These are phyloP conservation scores for Amyloporia xantha DNA, from an alignment of 768 basidiomycete species.

Conservation along the genomic window DNA sequence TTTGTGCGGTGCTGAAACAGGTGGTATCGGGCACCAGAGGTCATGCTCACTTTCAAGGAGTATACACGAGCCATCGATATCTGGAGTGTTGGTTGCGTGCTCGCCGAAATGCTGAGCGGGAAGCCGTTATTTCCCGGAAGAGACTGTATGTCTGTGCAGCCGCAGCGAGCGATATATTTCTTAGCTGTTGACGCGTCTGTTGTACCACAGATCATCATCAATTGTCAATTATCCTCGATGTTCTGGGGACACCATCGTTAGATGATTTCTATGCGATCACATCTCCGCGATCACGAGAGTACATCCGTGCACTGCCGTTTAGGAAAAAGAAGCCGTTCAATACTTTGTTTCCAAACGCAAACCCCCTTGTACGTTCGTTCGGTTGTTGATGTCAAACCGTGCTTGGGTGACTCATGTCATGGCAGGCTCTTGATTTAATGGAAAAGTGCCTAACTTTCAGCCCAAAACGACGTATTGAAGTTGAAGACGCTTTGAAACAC, in stretches of 20 bases:
- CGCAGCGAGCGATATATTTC: too few relatives aligned
- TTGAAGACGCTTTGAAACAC: constrained; percentile 81
- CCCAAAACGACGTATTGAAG: constrained; percentile 83
- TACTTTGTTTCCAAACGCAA: constrained; percentile 86
- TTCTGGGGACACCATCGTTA: constrained; percentile 92
- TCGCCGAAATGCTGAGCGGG: constrained; percentile 97
- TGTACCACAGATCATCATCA: constrained; percentile 76
- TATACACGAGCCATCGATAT: constrained; percentile 85
- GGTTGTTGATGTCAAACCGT: background rate
- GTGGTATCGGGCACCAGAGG: constrained; percentile 97
- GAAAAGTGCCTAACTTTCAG: constrained; percentile 79
- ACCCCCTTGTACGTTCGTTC: constrained; percentile 38
- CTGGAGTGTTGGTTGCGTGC: constrained; percentile 83
- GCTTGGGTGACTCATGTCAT: background rate
- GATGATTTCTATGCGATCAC: constrained; percentile 99
- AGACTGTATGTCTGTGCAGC: constrained; percentile 37
- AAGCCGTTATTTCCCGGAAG: constrained; percentile 96
- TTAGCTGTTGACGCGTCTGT: too few relatives aligned
- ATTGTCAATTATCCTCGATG: constrained; percentile 89
- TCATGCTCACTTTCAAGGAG: constrained; percentile 97
- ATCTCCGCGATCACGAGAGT: constrained; percentile 85
- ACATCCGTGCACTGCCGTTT: constrained; percentile 94
- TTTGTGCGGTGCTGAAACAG: constrained; percentile 30
- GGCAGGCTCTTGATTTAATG: constrained; percentile 68
- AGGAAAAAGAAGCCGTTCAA: constrained; percentile 79